phyloP scores from a whole-genome alignment of 2,329 filamentous ascomycete genomes.

The Didymella pomorum region DNA sequence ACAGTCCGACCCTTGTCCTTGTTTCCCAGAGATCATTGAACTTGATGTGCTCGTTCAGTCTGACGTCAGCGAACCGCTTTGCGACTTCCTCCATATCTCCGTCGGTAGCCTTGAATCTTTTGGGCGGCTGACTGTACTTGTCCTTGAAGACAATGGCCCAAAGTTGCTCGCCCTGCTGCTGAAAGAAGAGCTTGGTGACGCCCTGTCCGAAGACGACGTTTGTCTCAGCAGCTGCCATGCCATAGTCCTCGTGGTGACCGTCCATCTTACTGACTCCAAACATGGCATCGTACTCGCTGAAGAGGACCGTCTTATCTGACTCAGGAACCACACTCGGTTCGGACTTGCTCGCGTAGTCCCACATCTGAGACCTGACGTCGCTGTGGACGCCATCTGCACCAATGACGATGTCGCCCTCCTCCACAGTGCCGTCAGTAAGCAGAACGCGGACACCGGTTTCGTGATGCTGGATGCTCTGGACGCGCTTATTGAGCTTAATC shows the following conservation, averaged over 20 bases:
- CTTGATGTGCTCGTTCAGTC: neutral
- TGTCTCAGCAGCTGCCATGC: conserved; percentile 35
- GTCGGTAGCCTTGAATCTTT: neutral
- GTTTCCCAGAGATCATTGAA: neutral
- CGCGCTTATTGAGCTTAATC: conserved; percentile 24
- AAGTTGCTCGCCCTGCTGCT: neutral
- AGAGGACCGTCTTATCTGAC: conserved; percentile 20
- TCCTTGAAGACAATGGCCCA: neutral
- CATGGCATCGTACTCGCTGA: conserved; percentile 16
- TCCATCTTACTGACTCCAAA: conserved; percentile 28
- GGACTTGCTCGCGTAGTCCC: conserved; percentile 26
- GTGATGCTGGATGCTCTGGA: conserved; percentile 27
- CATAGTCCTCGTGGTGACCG: conserved; percentile 27
- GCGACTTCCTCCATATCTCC: neutral
- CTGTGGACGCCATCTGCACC: conserved; percentile 40
- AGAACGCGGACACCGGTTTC: conserved; percentile 24
- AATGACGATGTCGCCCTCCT: conserved; percentile 34
- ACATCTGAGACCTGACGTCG: conserved; percentile 31
- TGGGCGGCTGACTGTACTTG: neutral
- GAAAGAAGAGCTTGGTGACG: conserved; percentile 32
- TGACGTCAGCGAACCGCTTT: neutral
- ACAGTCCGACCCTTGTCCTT: neutral
- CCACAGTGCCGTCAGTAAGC: conserved; percentile 27
- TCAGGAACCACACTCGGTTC: conserved; percentile 18
- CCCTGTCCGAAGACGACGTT: conserved; percentile 31